phyloP scores from a whole-genome alignment of 257 asterid genomes.

The Solanum chiquidenum region DNA sequence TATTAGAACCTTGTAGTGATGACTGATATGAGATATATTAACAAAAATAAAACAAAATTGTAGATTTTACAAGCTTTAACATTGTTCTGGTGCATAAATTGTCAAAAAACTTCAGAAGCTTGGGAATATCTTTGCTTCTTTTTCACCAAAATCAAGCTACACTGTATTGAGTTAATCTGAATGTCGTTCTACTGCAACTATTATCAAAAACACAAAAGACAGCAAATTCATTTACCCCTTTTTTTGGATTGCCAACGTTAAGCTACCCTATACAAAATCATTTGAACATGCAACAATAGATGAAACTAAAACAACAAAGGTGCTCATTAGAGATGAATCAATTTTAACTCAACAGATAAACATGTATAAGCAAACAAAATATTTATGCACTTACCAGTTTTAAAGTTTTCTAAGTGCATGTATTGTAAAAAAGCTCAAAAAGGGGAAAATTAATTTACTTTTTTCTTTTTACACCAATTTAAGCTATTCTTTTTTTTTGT shows the following conservation, averaged over 20 bases:
- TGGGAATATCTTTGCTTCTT: neutral
- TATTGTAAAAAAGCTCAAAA: neutral
- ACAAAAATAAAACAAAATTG: neutral
- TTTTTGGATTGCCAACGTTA: neutral
- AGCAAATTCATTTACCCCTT: neutral
- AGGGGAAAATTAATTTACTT: neutral
- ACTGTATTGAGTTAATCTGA: neutral
- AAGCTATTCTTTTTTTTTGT: neutral
- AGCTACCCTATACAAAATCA: neutral
- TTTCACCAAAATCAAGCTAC: neutral
- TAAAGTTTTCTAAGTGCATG: neutral
- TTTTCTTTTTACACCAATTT: neutral
- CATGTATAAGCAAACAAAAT: neutral
- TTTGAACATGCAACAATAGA: neutral
- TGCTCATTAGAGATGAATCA: neutral
- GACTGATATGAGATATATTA: neutral
- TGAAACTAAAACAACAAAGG: neutral
- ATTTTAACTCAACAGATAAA: neutral
- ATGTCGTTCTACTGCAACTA: neutral
- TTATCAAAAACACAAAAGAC: neutral
- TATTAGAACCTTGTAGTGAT: neutral
- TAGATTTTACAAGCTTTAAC: neutral
- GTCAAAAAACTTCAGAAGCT: neutral
- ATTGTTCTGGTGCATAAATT: neutral
- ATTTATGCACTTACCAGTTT: neutral